These are phyloP conservation scores for Mycosphaerella arachidis DNA, from an alignment of 2,329 filamentous ascomycete species.

Conservation along the genomic window DNA sequence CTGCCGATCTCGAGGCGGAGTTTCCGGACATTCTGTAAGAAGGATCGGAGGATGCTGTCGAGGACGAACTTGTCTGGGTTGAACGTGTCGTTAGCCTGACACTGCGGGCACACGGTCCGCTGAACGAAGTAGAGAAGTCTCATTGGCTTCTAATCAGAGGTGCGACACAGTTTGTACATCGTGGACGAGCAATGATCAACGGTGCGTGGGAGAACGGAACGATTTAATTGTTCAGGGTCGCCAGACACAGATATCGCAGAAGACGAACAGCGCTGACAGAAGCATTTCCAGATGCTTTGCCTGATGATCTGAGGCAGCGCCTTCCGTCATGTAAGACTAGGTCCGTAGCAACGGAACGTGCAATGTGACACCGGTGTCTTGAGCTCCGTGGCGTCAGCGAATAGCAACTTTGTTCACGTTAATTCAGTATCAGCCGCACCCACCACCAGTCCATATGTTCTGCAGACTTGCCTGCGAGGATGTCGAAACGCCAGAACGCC, in stretches of 20 bases:
- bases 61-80: not conserved
- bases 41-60: not conserved
- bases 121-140: not conserved
- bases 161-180: not conserved
- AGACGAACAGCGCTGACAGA: not conserved
- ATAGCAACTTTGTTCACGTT: not conserved
- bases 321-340: not conserved
- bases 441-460: not conserved
- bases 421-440: not conserved
- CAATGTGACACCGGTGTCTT: no score
- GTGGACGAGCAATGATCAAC: not conserved
- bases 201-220: not conserved
- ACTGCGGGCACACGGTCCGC: not conserved
- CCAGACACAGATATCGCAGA: not conserved
- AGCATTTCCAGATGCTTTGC: not conserved
- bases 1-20: conserved; percentile 1
- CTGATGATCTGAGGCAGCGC: not conserved
- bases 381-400: no score
- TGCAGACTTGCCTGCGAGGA: not conserved
- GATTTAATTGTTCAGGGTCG: not conserved
- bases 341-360: no score
- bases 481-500: not conserved
- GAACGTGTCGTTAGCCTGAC: not conserved
- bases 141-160: not conserved
- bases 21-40: not conserved